A percentile compares a stretch with the other conserved stretches of the same genome.
Evolutionary conservation across 805 yeast genomes (phyloP).

Genomic region (Cyberlindnera xishuangbannaensis): DNA sequence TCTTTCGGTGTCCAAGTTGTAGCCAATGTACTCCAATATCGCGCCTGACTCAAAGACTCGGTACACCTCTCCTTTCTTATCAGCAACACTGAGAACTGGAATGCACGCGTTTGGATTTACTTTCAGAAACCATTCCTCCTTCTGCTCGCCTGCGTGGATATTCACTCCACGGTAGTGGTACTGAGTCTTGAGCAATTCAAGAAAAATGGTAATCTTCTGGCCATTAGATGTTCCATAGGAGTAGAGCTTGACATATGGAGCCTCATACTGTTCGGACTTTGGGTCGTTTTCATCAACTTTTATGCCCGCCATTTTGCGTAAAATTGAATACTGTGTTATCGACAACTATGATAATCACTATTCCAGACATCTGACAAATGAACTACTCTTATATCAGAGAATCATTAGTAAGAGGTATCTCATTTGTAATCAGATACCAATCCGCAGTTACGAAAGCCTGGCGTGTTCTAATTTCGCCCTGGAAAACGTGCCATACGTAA

Average conservation of each 20-base stretch:
- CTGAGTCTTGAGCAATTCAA: conserved; percentile 28
- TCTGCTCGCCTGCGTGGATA: conserved; percentile 38
- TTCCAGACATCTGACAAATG: no score
- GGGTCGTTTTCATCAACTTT: conserved; percentile 28
- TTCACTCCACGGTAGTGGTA: conserved; percentile 36
- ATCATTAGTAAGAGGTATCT: no score
- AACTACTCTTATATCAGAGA: no score
- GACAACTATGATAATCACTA: no score
- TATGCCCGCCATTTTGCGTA: background rate
- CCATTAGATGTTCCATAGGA: conserved; percentile 38
- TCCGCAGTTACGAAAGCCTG: no score
- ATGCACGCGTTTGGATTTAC: conserved; percentile 60
- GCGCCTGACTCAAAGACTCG: conserved; percentile 57
- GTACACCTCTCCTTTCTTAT: conserved; percentile 34
- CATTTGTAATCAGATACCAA: no score
- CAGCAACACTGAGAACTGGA: conserved; percentile 43
- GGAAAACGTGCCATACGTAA: no score
- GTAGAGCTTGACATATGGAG: conserved; percentile 41
- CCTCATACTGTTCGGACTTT: conserved; percentile 23
- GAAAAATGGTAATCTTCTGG: conserved; percentile 30
- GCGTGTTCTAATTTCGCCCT: no score
- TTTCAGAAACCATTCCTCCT: conserved; percentile 50
- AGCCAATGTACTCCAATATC: conserved; percentile 52
- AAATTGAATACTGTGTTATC: no score
- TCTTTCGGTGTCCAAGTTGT: conserved; percentile 50